Percentiles rank a stretch among this genome's conserved stretches.
Evolutionary conservation across 257 asterid genomes (phyloP).

Genomic region (Ajuga chamaepitys): DNA sequence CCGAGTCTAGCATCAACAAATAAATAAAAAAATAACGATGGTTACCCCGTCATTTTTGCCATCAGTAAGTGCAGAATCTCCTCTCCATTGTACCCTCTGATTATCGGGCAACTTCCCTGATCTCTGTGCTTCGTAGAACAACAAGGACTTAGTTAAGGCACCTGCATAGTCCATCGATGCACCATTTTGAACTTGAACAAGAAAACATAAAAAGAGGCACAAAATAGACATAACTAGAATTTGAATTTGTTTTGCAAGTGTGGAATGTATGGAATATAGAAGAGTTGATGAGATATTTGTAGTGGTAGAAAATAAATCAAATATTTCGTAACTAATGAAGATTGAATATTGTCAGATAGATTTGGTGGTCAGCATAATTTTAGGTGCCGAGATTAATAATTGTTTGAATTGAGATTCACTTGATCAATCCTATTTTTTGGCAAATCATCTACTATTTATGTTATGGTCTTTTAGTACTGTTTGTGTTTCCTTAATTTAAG

Average conservation of each 20-base stretch:
- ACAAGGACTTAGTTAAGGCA: conserved; percentile 48
- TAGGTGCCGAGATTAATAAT: no score
- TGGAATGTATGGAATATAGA: background rate
- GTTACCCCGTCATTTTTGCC: conserved; percentile 39
- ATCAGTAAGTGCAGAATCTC: conserved; percentile 47
- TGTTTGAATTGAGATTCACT: no score
- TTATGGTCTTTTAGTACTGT: no score
- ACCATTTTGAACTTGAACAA: conserved; percentile 18
- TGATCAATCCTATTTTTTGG: no score
- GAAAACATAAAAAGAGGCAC: conserved; percentile 7
- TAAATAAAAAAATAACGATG: background rate
- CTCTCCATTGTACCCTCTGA: conserved; percentile 59
- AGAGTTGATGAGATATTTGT: conserved; percentile 14
- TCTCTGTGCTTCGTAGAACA: conserved; percentile 71
- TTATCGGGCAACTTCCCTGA: conserved; percentile 48
- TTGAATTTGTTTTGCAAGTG: background rate
- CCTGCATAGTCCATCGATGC: conserved; percentile 37
- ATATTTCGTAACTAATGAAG: background rate
- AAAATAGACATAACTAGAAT: conserved; percentile 21
- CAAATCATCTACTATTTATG: no score
- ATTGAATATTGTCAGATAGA: background rate
- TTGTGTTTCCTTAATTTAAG: no score
- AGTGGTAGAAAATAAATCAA: background rate
- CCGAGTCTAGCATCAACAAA: no score
- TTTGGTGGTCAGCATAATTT: background rate